These are phyloP conservation scores for Przewalskia tangutica DNA, from an alignment of 257 asterid genomes.

Conservation along the genomic window DNA sequence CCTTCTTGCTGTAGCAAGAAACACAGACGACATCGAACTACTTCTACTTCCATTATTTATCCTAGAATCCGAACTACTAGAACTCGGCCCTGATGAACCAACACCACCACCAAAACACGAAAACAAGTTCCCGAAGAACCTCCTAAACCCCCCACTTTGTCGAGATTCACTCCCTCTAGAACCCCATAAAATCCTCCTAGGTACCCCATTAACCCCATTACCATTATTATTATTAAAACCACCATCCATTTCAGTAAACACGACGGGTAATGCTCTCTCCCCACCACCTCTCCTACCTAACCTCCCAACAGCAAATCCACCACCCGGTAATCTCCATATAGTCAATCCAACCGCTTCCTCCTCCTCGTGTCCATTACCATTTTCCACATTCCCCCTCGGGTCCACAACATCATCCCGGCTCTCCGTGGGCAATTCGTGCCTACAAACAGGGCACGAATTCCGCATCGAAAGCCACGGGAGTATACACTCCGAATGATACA, in stretches of 20 bases:
- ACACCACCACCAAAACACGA: slow-evolving; percentile 43
- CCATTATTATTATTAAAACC: slow-evolving; percentile 50
- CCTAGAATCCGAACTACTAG: slow-evolving; percentile 49
- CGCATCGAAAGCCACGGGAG: slow-evolving; percentile 70
- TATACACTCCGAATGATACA: slow-evolving; percentile 77
- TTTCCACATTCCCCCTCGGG: slow-evolving; percentile 17
- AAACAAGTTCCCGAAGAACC: slow-evolving; percentile 38
- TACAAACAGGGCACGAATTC: slow-evolving; percentile 82
- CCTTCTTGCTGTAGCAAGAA: slow-evolving; percentile 37
- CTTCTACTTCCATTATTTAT: slow-evolving; percentile 16
- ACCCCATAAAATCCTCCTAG: slow-evolving; percentile 73
- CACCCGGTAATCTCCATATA: slow-evolving; percentile 87
- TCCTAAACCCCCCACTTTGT: slow-evolving; percentile 50
- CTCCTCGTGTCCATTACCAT: background rate
- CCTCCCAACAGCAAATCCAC: slow-evolving; percentile 90
- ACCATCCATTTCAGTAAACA: slow-evolving; percentile 88
- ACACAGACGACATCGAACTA: slow-evolving; percentile 35
- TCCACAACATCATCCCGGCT: slow-evolving; percentile 5
- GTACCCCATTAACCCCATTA: slow-evolving; percentile 29
- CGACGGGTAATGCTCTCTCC: slow-evolving; percentile 79
- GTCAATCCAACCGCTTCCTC: slow-evolving; percentile 73
- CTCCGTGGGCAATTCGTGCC: slow-evolving; percentile 60
- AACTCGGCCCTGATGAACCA: slow-evolving; percentile 26
- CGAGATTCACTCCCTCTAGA: slow-evolving; percentile 48
- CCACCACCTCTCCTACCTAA: slow-evolving; percentile 80